A percentile compares a stretch with the other conserved stretches of the same genome.
phyloP scores from a whole-genome alignment of 805 yeast genomes.

The Starmera pachycereana region DNA sequence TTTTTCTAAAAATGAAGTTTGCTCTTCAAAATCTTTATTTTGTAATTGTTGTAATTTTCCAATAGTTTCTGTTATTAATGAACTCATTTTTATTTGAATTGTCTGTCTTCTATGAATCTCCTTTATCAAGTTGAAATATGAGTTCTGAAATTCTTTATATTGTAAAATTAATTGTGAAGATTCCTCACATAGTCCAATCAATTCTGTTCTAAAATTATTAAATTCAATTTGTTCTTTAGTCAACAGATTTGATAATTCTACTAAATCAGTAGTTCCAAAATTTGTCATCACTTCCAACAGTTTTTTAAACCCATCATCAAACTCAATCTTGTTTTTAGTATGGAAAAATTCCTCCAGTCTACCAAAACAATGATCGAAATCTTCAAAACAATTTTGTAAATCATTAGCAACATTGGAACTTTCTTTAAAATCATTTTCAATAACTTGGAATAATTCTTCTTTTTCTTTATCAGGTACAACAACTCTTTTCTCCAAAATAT shows the following conservation, averaged over 20 bases:
- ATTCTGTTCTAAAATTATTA: conserved; percentile 2
- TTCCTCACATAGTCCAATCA: conserved; percentile 9
- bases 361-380: conserved; percentile 15
- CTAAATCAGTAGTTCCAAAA: conserved; percentile 14
- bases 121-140: conserved; percentile 40
- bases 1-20: conserved; percentile 32
- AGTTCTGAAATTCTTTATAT: conserved; percentile 36
- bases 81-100: conserved; percentile 29
- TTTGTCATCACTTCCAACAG: conserved; percentile 12
- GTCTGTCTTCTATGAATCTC: conserved; percentile 43
- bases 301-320: conserved; percentile 14
- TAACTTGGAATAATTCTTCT: conserved; percentile 32
- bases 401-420: conserved; percentile 44
- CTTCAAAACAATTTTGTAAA: conserved; percentile 28
- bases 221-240: conserved; percentile 7
- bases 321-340: conserved; percentile 12
- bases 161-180: conserved; percentile 32
- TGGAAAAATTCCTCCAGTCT: conserved; percentile 21
- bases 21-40: conserved; percentile 30
- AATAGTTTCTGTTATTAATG: conserved; percentile 31
- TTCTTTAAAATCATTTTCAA: conserved; percentile 44
- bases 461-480: conserved; percentile 20
- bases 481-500: conserved; percentile 23
- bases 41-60: conserved; percentile 27
- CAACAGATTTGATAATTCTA: conserved; percentile 5